These are phyloP conservation scores for Ophiostoma piceae DNA, from an alignment of 2,329 filamentous ascomycete species.

Conservation along the genomic window DNA sequence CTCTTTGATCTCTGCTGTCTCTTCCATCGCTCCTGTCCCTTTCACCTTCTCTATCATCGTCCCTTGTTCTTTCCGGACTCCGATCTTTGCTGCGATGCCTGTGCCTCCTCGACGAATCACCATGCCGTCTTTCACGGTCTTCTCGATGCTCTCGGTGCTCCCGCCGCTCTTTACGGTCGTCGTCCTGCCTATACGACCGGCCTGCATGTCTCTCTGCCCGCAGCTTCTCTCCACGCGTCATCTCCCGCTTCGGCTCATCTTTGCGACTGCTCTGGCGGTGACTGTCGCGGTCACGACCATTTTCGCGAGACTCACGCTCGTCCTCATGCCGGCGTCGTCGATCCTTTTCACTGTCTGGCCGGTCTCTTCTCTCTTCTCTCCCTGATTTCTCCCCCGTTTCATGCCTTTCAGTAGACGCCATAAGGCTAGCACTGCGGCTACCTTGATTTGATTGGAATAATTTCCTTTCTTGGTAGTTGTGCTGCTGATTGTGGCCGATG, in stretches of 20 bases:
- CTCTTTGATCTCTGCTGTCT: background rate
- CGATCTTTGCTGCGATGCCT: constrained; percentile 13
- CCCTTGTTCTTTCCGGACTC: background rate
- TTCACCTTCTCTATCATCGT: background rate
- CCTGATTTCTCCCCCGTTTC: background rate
- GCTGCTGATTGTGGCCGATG: background rate
- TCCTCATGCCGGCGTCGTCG: background rate
- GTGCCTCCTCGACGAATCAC: background rate
- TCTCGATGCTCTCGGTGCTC: constrained; percentile 3
- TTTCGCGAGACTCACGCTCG: background rate
- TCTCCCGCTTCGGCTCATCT: background rate
- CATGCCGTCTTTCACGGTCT: background rate
- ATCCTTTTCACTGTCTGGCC: background rate
- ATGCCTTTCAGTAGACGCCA: constrained; percentile 9
- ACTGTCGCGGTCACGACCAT: background rate
- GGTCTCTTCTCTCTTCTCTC: background rate
- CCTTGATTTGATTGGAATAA: background rate
- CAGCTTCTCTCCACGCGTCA: constrained; percentile 5
- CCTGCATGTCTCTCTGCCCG: constrained; percentile 8
- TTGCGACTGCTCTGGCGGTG: background rate
- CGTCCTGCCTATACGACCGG: background rate
- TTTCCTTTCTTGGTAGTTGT: background rate
- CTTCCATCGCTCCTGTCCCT: background rate
- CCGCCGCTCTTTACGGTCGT: constrained; percentile 12
- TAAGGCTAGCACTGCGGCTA: background rate